A percentile compares a stretch with the other conserved stretches of the same genome.
Conservation (phyloP, 345 rosid species). For the Litchi chinensis region DNA sequence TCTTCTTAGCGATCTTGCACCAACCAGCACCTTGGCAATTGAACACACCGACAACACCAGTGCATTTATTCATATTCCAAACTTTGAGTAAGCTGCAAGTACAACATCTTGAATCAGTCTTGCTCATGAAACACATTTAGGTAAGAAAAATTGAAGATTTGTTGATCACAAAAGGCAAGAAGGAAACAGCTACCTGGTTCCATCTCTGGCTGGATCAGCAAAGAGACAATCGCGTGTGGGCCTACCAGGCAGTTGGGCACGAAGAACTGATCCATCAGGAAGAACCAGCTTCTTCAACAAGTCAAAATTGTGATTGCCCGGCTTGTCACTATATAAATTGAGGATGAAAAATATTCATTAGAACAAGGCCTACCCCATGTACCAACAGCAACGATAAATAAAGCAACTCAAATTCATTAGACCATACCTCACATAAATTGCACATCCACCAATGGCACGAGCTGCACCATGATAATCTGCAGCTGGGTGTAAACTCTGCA, state of each 20-base stretch:
- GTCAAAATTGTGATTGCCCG: constrained; percentile 90
- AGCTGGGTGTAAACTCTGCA: constrained; percentile 93
- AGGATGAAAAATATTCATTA: neutral
- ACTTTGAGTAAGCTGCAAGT: constrained; percentile 76
- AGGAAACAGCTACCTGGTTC: constrained; percentile 50
- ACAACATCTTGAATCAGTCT: neutral
- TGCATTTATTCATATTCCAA: constrained; percentile 85
- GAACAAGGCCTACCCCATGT: constrained; percentile 11
- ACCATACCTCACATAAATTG: constrained; percentile 90
- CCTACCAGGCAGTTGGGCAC: constrained; percentile 84
- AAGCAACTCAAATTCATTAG: constrained; percentile 11
- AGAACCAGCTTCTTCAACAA: constrained; percentile 85
- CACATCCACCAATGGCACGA: constrained; percentile 93
- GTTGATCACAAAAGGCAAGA: neutral
- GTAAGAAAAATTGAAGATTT: neutral
- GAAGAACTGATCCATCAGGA: constrained; percentile 92
- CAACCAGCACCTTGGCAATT: constrained; percentile 99
- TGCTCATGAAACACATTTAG: neutral
- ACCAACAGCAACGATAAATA: neutral
- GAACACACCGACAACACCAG: constrained; percentile 90
- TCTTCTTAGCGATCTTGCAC: constrained; percentile 83
- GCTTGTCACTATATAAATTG: constrained; percentile 71
- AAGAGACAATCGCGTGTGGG: constrained; percentile 92
- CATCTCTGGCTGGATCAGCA: constrained; percentile 89
- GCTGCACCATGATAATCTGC: constrained; percentile 98